Base-by-base conservation (phyloP, 1,284 basidiomycete genomes). In the Leccinum solheimii region DNA sequence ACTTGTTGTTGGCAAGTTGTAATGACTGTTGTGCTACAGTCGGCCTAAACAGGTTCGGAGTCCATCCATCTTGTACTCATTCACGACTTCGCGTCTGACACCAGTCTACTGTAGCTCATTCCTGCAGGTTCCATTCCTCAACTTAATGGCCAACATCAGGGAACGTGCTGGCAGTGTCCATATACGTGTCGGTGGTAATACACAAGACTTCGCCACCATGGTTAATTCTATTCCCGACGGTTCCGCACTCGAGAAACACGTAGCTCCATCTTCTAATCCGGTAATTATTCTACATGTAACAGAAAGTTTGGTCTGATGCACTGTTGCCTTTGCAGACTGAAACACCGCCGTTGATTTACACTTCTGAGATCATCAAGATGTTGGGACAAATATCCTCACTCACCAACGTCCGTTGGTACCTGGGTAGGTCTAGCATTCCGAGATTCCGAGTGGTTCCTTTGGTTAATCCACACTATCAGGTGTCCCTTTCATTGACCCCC, bases 61-160 rank as follows among this genome's bases (percentile, higher is more conserved):
- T 6, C 10, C 21, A 34, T 13, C 13, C 19, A 14, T n/a, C n/a
- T 14, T 36, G 40, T 36, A 38, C 19, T 21, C 10, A 9, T 6
- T 21, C n/a, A 14, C 19, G 7, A 23, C 19, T 4, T 23, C 53
- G 9, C 3, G 23, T 62, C 55, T 13, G 58, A 62, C 14, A 1
- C 32, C 49, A 77, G 77, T n/a, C 72, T 77, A 16, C 67, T 71
- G 3, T 50, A 50, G 48, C 14, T 50, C 48, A 50, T 50, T 50
- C 56, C 61, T 83, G 45, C 72, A 78, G 32, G 76, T 81, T 0
- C 79, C 80, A 1, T 86, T 87, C 71, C 76, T 88, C 32, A 87
- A 88, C 23, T 26, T 50, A 23, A 50, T 50, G 48, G 23, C 48
- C 14, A 50, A 50, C 23, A 26, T 50, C 23, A 50, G 48, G 48